Base-by-base conservation (phyloP, 805 yeast genomes). In the Lipomyces oligophaga region DNA sequence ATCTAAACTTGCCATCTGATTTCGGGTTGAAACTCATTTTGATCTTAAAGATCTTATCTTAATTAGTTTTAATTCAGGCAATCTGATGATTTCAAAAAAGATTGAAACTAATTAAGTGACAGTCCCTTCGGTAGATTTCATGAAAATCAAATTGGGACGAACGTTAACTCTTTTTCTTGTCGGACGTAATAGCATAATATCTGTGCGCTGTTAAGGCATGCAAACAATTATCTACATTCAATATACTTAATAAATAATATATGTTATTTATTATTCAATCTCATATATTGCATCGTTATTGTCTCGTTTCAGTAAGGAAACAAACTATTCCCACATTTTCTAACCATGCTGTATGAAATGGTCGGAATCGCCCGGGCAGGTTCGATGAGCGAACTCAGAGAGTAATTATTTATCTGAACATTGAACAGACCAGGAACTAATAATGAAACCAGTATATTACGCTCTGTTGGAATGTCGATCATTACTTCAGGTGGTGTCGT, bases 401-500 rank as follows among this genome's bases (percentile, higher is more conserved):
- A 80, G 63, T 52, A 49, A 18, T 50, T 34, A 3, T 27, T 20
- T 34, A 15, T 2, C 32, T 13, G 28, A 16, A 20, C 28, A 2
- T 16, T 3, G 6, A 25, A 10, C 13, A 5, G 7, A 5, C 5
- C 40, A 5, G 6, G 5, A 18, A 27, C 16, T 5, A 32, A 5
- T 6, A 22, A 19, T 27, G 15, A 15, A 15, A 32, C 15, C 32
- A 60, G 64, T 47, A 68, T 76, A 27, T 74, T 76, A 19, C 69
- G 75, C 5, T 86, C 94, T 1, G 74, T 89, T 24, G 97, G 97
- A 7, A 83, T 79, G 63, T 72, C 87, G 62, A 78, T 90, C 24
- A 76, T 93, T 48, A 78, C 80, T 51, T 89, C 90, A 67, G 86
- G 96, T 74, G 98, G 98, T 41, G 90, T 90, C n/a, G 80, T 90